A percentile compares a stretch with the other conserved stretches of the same genome.
Conservation (phyloP, 352 stramenopile genomes). For the Phytopythium helicoides region DNA sequence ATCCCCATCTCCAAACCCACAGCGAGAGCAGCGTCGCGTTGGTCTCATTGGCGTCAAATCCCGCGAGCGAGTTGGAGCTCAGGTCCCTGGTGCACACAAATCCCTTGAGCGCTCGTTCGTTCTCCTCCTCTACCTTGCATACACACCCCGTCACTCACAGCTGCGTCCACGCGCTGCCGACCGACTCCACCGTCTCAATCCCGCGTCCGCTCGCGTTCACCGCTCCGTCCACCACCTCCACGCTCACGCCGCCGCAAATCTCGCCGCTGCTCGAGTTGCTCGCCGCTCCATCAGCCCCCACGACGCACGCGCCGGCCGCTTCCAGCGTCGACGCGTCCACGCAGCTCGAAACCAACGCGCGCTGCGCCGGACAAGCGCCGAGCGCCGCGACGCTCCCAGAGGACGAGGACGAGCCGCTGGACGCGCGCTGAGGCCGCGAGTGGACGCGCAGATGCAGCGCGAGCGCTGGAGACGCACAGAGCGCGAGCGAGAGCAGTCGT, state of each 20-base stretch:
- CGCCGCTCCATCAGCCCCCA: not conserved
- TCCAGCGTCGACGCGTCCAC: constrained; percentile 1
- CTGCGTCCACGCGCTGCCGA: constrained; percentile 1
- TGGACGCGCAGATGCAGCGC: not conserved
- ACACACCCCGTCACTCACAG: not conserved
- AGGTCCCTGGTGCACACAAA: constrained; percentile 2
- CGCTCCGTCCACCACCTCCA: not conserved
- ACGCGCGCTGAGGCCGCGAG: not conserved
- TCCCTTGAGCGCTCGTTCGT: not conserved
- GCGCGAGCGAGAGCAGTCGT: not conserved
- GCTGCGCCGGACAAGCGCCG: constrained; percentile 2
- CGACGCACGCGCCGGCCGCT: not conserved
- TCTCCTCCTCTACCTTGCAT: not conserved
- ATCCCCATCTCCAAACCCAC: not conserved
- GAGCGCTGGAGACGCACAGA: not conserved
- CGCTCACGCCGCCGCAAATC: not conserved
- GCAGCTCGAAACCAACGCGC: not conserved
- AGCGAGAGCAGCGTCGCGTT: constrained; percentile 2
- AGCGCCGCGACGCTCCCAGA: not conserved
- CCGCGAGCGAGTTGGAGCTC: constrained; percentile 6
- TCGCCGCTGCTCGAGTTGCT: not conserved
- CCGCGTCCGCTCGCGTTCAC: constrained; percentile 2
- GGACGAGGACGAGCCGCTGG: no score
- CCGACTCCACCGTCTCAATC: not conserved
- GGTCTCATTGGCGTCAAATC: not conserved